phyloP scores from a whole-genome alignment of 768 basidiomycete species.

The Pleurotus eryngii region DNA sequence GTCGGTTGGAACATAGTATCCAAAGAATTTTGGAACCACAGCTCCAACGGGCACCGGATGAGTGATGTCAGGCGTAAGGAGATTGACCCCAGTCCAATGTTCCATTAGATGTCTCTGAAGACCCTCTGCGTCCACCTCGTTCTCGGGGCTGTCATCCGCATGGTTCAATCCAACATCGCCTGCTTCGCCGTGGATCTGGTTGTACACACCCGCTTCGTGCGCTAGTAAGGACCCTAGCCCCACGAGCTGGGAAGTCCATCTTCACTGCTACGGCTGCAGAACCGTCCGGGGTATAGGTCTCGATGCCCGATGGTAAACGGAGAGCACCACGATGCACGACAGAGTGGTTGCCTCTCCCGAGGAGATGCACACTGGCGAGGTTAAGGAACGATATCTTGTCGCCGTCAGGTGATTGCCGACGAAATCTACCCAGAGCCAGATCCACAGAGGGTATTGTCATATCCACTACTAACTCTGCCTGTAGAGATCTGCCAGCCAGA shows the following conservation, averaged over 20 bases:
- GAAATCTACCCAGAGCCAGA: neutral
- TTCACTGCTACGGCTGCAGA: neutral
- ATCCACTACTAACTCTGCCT: neutral
- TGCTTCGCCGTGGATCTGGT: neutral
- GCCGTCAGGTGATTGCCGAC: neutral
- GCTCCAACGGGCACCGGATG: constrained; percentile 46
- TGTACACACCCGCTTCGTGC: neutral
- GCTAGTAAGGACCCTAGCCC: neutral
- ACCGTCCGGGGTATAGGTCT: neutral
- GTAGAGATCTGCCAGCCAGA: neutral
- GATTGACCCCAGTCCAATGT: constrained; percentile 48
- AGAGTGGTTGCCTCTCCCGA: neutral
- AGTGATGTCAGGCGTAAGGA: constrained; percentile 33
- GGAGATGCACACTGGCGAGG: neutral
- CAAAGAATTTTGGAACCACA: constrained; percentile 62
- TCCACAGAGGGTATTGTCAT: neutral
- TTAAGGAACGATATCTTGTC: neutral
- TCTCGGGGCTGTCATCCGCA: neutral
- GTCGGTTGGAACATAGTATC: constrained; percentile 42
- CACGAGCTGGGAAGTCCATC: neutral
- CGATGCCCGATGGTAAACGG: neutral
- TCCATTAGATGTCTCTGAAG: constrained; percentile 34
- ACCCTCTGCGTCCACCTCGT: neutral
- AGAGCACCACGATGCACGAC: neutral
- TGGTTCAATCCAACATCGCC: neutral